Percentiles rank a stretch among this genome's conserved stretches.
phyloP scores from a whole-genome alignment of 495 filamentous ascomycete genomes.

The Podospora sp. region DNA sequence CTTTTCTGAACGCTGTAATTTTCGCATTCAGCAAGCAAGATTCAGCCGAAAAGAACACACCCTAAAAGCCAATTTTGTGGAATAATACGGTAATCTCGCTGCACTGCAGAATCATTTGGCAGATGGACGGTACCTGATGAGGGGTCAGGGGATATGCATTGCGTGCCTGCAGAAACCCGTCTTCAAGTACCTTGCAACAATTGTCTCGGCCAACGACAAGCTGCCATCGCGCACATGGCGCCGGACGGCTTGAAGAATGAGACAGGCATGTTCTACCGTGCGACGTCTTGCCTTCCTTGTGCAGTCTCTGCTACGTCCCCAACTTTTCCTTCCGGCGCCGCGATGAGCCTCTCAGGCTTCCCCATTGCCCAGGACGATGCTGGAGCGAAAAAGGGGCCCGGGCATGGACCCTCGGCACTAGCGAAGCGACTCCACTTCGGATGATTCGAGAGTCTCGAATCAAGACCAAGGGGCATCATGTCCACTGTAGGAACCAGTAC shows the following conservation, averaged over 20 bases:
- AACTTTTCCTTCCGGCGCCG: not conserved
- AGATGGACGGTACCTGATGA: conserved; percentile 31
- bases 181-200: conserved; percentile 23
- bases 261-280: not conserved
- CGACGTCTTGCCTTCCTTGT: not conserved
- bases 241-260: not conserved
- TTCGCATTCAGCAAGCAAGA: no score
- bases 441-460: not conserved
- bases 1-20: no score
- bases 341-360: not conserved
- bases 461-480: not conserved
- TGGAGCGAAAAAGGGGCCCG: not conserved
- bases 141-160: not conserved
- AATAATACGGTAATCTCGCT: conserved; percentile 38
- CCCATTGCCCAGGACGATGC: not conserved
- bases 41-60: no score
- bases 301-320: not conserved
- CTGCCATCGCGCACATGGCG: not conserved
- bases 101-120: conserved; percentile 24
- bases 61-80: no score
- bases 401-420: not conserved
- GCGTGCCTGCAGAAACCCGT: not conserved
- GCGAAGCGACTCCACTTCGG: not conserved
- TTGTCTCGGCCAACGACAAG: not conserved
- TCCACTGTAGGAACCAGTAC: not conserved